Evolutionary conservation across 352 stramenopile genomes (phyloP).

Genomic region (Globisporangium orthogonon): DNA sequence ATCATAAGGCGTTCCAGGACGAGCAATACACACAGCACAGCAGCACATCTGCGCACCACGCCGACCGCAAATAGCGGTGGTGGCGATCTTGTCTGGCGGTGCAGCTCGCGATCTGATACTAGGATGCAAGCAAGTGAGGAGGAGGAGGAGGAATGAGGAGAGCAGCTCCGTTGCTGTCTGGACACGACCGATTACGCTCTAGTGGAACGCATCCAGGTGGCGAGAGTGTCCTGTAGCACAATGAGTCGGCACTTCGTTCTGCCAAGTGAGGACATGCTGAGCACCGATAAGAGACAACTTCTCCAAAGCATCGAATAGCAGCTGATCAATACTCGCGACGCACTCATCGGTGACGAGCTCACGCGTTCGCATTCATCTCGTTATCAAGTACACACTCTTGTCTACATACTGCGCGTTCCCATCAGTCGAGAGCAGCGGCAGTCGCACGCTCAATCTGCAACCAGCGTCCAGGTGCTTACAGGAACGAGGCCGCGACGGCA

Average conservation of each 20-base stretch:
- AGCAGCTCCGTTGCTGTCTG: no score
- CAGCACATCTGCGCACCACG: background rate
- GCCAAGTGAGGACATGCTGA: no score
- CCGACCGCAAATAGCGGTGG: background rate
- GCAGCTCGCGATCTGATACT: no score
- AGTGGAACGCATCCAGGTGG: no score
- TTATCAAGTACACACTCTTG: slow-evolving; percentile 5
- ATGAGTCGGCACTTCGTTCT: no score
- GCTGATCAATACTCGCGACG: background rate
- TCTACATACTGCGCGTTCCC: background rate
- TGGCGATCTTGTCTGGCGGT: background rate
- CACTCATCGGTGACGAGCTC: background rate
- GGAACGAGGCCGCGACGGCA: slow-evolving; percentile 9
- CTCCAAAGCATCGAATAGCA: background rate
- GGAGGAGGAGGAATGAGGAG: no score
- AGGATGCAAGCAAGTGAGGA: no score
- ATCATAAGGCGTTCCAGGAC: slow-evolving; percentile 2
- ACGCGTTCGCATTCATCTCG: background rate
- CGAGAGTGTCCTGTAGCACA: no score
- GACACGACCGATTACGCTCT: no score
- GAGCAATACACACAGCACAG: background rate
- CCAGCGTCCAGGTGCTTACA: slow-evolving; percentile 2
- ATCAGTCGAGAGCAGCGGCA: background rate
- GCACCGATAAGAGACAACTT: no score
- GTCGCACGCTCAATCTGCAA: background rate